phyloP scores from a whole-genome alignment of 2,329 filamentous ascomycete genomes.

The Alternaria ventricosa region DNA sequence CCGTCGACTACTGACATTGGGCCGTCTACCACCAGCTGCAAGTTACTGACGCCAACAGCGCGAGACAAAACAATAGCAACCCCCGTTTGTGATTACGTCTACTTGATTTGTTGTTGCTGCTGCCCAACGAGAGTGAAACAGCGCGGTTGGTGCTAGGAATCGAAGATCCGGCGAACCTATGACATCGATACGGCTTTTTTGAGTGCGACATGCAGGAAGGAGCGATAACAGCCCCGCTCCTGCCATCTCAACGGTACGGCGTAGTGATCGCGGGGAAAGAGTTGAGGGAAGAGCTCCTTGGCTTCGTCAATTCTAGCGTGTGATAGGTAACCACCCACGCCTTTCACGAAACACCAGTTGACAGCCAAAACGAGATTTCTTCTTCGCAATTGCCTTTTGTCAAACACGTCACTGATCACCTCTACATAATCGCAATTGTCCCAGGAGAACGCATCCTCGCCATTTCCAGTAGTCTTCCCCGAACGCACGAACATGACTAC shows the following conservation, averaged over 20 bases:
- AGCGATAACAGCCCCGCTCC: neutral
- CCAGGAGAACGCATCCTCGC: neutral
- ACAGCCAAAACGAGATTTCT: neutral
- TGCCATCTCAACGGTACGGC: neutral
- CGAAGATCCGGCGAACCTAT: neutral
- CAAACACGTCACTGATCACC: too few relatives aligned
- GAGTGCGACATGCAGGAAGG: neutral
- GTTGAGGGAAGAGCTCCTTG: neutral
- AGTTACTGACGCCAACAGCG: slow-evolving; percentile 1
- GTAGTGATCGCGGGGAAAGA: neutral
- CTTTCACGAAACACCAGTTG: neutral
- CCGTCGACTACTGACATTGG: slow-evolving; percentile 1
- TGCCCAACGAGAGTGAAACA: neutral
- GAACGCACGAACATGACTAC: neutral
- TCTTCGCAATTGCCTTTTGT: neutral
- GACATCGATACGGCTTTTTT: neutral
- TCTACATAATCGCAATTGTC: neutral
- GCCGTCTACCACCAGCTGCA: slow-evolving; percentile 4
- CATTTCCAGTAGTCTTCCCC: neutral
- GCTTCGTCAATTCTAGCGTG: neutral
- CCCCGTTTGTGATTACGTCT: neutral
- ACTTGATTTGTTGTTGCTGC: neutral
- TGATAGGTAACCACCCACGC: neutral
- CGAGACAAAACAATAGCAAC: slow-evolving; percentile 1
- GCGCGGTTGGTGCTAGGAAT: neutral